Evolutionary conservation across 179 eudicot genomes (phyloP).

Genomic region (Monotropa hypopitys): DNA sequence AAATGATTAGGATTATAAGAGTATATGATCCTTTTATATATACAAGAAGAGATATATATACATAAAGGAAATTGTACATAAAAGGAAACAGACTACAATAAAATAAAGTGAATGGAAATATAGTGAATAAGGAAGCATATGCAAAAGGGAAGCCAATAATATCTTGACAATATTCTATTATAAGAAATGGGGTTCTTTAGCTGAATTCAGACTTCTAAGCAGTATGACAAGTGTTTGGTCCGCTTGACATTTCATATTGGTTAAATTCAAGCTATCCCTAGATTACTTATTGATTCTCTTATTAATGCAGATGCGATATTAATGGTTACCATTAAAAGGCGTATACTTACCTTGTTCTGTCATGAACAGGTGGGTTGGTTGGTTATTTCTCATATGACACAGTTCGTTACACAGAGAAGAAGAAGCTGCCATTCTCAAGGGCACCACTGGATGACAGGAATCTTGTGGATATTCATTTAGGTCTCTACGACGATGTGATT

Average conservation of each 20-base stretch:
- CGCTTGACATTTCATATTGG: not conserved
- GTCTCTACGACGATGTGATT: conserved; percentile 73
- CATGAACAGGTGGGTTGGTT: conserved; percentile 76
- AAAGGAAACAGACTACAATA: no score
- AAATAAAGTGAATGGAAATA: no score
- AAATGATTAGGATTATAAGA: no score
- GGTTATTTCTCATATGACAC: conserved; percentile 94
- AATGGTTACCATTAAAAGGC: not conserved
- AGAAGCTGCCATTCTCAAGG: conserved; percentile 57
- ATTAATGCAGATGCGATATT: not conserved
- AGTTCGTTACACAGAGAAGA: conserved; percentile 78
- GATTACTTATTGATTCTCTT: not conserved
- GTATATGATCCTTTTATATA: no score
- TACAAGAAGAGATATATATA: no score
- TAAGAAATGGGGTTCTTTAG: not conserved
- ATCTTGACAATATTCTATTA: no score
- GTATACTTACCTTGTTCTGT: not conserved
- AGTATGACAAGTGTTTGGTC: not conserved
- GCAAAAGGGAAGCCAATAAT: no score
- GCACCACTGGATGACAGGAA: conserved; percentile 79
- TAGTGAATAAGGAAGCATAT: no score
- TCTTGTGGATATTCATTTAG: conserved; percentile 75
- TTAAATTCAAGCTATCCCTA: not conserved
- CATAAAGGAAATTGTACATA: no score
- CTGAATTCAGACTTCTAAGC: not conserved